These are phyloP conservation scores for Metschnikowia peoriensis DNA, from an alignment of 805 yeast genomes.

Conservation along the genomic window DNA sequence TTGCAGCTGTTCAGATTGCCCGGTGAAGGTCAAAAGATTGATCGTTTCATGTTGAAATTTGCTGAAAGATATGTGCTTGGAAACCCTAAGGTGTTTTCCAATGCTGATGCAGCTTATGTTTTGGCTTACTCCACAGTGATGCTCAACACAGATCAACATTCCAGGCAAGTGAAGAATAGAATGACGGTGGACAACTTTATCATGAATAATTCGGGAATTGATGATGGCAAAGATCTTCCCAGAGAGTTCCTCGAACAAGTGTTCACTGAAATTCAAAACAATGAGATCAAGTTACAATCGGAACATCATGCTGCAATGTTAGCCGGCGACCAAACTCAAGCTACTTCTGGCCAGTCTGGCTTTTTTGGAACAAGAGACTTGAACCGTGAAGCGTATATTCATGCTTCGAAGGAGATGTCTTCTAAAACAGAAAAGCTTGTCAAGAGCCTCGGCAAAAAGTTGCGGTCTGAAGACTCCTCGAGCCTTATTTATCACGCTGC, in stretches of 20 bases:
- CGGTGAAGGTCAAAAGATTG: constrained; percentile 98
- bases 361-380: constrained; percentile 69
- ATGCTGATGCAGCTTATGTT: constrained; percentile 92
- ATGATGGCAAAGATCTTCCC: constrained; percentile 84
- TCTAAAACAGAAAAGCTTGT: constrained; percentile 84
- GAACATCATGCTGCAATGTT: constrained; percentile 92
- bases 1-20: constrained; percentile 91
- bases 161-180: constrained; percentile 76
- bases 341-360: constrained; percentile 36
- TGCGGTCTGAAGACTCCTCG: constrained; percentile 39
- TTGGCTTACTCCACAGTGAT: constrained; percentile 88
- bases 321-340: constrained; percentile 51
- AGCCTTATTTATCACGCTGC: constrained; percentile 68
- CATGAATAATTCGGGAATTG: constrained; percentile 85
- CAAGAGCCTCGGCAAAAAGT: constrained; percentile 54
- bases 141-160: constrained; percentile 93
- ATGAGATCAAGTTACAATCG: constrained; percentile 88
- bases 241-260: constrained; percentile 66
- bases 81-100: constrained; percentile 82
- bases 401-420: constrained; percentile 90
- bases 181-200: constrained; percentile 89
- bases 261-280: constrained; percentile 70
- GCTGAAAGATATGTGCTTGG: constrained; percentile 90
- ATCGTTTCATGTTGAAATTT: constrained; percentile 93
- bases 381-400: constrained; percentile 80